phyloP scores from a whole-genome alignment of 176 grass and related monocot species.

The Raddia distichophylla region DNA sequence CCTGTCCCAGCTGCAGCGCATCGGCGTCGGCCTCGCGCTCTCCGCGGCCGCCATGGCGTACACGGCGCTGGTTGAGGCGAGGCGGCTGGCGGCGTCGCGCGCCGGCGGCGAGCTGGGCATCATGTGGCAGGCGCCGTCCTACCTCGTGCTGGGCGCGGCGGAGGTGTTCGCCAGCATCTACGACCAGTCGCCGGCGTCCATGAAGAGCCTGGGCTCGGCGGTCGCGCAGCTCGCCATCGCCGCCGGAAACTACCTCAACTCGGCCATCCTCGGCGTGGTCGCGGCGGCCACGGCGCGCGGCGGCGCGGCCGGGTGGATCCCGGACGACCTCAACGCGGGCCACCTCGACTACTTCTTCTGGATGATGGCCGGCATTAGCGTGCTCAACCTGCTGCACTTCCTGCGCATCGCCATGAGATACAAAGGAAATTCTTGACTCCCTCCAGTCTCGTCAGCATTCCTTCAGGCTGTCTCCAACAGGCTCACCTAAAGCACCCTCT shows the following conservation, averaged over 20 bases:
- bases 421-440: conserved; percentile 1
- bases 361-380: conserved; percentile 39
- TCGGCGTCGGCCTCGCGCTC: conserved; percentile 42
- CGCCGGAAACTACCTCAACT: conserved; percentile 50
- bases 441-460: too few species aligned
- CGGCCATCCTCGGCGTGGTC: conserved; percentile 34
- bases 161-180: conserved; percentile 52
- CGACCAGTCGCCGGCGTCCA: conserved; percentile 45
- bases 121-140: conserved; percentile 53
- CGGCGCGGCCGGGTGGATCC: conserved; percentile 49
- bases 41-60: conserved; percentile 42
- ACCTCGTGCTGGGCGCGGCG: conserved; percentile 23
- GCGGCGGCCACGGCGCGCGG: conserved; percentile 15
- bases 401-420: conserved; percentile 38
- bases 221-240: conserved; percentile 37
- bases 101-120: conserved; percentile 21
- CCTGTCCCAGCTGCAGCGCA: conserved; percentile 51
- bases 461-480: too few species aligned
- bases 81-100: conserved; percentile 19
- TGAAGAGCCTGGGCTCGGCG: conserved; percentile 48
- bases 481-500: too few species aligned
- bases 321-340: conserved; percentile 49
- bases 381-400: conserved; percentile 44
- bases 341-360: conserved; percentile 62
- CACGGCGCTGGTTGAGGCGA: conserved; percentile 24